Percentiles rank a stretch among this genome's conserved stretches.
Evolutionary conservation across 345 rosid genomes (phyloP).

Genomic region (Eucalyptus erythrocorys): DNA sequence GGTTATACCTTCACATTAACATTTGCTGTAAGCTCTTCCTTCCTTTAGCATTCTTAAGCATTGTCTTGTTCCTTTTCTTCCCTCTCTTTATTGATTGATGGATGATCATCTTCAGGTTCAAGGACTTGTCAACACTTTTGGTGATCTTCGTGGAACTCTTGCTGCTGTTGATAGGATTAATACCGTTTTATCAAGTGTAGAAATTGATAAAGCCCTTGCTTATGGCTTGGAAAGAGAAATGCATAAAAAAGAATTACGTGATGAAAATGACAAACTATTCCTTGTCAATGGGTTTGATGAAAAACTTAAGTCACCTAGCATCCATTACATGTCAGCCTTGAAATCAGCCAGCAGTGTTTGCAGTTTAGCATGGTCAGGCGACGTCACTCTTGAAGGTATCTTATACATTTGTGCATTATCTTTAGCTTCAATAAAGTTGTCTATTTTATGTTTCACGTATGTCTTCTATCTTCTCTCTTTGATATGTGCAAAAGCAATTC

Average conservation of each 20-base stretch:
- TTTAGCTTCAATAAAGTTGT: background rate
- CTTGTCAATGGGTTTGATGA: constrained; percentile 34
- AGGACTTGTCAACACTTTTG: constrained; percentile 90
- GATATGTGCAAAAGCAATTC: background rate
- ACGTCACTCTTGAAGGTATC: constrained; percentile 76
- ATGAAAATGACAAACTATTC: constrained; percentile 49
- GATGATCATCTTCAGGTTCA: constrained; percentile 49
- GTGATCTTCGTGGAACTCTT: constrained; percentile 87
- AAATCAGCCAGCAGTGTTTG: constrained; percentile 46
- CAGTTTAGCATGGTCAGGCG: constrained; percentile 76
- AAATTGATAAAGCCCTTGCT: constrained; percentile 87
- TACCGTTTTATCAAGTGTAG: constrained; percentile 61
- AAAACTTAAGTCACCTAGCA: constrained; percentile 18
- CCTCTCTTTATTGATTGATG: background rate
- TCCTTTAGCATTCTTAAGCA: background rate
- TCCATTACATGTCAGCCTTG: constrained; percentile 60
- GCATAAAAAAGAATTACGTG: constrained; percentile 31
- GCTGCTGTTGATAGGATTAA: constrained; percentile 92
- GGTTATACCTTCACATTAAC: constrained; percentile 95
- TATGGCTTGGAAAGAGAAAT: constrained; percentile 82
- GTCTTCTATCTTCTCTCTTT: background rate
- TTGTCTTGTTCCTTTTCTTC: background rate
- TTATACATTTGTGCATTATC: background rate
- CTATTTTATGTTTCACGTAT: background rate
- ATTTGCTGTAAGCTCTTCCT: constrained; percentile 61